Evolutionary conservation across 768 basidiomycete genomes (phyloP).

Genomic region (Scleroderma citrinum): DNA sequence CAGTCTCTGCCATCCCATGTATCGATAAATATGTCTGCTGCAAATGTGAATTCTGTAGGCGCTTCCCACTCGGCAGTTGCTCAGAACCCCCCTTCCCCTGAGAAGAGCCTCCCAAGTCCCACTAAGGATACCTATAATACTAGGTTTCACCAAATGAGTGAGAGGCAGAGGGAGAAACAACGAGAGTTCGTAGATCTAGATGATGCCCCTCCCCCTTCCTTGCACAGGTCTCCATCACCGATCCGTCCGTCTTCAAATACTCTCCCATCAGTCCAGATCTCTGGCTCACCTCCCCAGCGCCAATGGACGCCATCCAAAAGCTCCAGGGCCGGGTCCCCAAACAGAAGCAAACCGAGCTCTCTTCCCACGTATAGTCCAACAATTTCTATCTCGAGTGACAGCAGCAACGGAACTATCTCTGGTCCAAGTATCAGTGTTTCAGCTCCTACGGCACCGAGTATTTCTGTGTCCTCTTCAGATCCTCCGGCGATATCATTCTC

Average conservation of each 20-base stretch:
- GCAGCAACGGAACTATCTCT: not conserved
- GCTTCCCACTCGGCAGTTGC: conserved; percentile 8
- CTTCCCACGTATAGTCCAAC: conserved; percentile 37
- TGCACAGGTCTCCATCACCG: conserved; percentile 34
- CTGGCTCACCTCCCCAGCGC: conserved; percentile 13
- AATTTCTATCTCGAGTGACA: conserved; percentile 29
- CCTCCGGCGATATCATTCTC: conserved; percentile 13
- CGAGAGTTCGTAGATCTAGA: conserved; percentile 31
- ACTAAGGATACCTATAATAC: conserved; percentile 4
- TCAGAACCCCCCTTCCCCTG: conserved; percentile 6
- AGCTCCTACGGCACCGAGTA: conserved; percentile 8
- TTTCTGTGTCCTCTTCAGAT: conserved; percentile 13
- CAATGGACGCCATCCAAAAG: conserved; percentile 20
- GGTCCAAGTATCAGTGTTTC: conserved; percentile 29
- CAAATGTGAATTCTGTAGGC: not conserved
- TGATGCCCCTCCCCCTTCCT: conserved; percentile 38
- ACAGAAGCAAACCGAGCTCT: not conserved
- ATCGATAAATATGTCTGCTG: conserved; percentile 1
- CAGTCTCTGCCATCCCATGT: conserved; percentile 7
- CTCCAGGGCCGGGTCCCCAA: not conserved
- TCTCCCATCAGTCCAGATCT: conserved; percentile 13
- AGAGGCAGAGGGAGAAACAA: conserved; percentile 22
- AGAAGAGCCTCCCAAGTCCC: not conserved
- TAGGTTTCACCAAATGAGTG: conserved; percentile 11
- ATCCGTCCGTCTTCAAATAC: conserved; percentile 18